Evolutionary conservation across 768 basidiomycete genomes (phyloP), one percentile per base, ranked within the genome.

Genomic region (Rhodocollybia butyracea): DNA sequence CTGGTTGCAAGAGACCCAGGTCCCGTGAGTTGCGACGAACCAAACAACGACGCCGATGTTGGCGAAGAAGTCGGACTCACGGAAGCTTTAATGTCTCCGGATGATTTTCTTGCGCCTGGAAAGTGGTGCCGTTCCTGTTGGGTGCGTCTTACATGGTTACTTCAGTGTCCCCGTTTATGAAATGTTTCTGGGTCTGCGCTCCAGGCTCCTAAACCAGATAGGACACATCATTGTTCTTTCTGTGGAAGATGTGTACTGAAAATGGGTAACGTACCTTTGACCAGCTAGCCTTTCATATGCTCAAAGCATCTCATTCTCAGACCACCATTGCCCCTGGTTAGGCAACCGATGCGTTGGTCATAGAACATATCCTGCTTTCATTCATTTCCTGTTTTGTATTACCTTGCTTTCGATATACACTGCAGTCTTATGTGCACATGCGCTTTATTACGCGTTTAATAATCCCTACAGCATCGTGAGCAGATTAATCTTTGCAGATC

Each of bases 271-370:
- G 27, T 39, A n/a, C 46, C 42, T 32, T 34, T 47, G 12, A 17
- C 31, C 40, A 21, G 30, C 15, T 24, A 31, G 17, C 59, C 67
- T 40, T 62, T 43, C 50, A 52, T 42, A 45, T 24, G 22, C 29
- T 51, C 17, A 38, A 39, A 21, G 24, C 0, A 19, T 8, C 21
- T 5, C 15, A 8, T 60, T 29, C 15, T 52, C 10, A 92, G 90
- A 94, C 66, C 91, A 93, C 63, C 91, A 94, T 63, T 94, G 91
- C 64, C 88, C 86, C 5, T 94, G 91, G 91, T 71, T 93, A 22
- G 91, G 85, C 34, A 71, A 77, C 43, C 86, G 77, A 65, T 94
- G 91, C 67, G 80, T 94, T 56, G 91, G 91, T 2, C 83, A 91
- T 69, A 77, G 90, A 64, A 93, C 88, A 38, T 91, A 93, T 66